Base-by-base conservation (phyloP, 257 asterid genomes). In the Perilla frutescens region DNA sequence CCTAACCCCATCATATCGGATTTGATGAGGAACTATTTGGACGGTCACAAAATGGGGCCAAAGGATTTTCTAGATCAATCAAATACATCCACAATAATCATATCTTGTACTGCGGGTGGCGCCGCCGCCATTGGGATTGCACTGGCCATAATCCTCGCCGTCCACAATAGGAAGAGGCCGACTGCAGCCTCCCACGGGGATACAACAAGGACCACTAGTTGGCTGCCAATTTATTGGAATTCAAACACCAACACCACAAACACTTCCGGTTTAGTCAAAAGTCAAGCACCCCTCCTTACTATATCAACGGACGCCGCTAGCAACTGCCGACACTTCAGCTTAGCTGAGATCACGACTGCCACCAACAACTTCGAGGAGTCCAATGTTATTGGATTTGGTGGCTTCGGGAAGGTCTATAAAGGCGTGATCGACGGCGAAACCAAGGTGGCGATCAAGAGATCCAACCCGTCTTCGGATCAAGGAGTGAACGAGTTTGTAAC, bases 401-500 rank as follows among this genome's bases (percentile, higher is more conserved):
- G 97, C 0, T 90, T 90, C 4, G 97, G 97, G 4, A 88, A 90
- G 57, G 97, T 90, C 13, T 90, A 90, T 50, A 88, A 83, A 66
- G 96, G 97, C 4, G 75, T 85, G 11, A 79, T 90, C 3, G 96
- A 90, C 2, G 86, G 86, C 2, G 81, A 87, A 2, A 84, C 77
- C 0, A 62, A 84, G 43, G 97, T 90, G 47, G 97, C 97, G 3
- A 74, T 90, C 72, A 90, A 90, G 75, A 81, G 97, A 75, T 90
- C 96, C 5, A 90, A 90, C 41, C 96, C 97, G 0, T 87, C 90
- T 41, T 90, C 97, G 0, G 87, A 84, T 61, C 96, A 90, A 67
- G 97, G 97, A 13, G 96, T 85, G 12, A 63, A 83, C 20, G 96
- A 90, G 65, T 90, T 90, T 79, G 91, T 83, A 15, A 90, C 96